Conservation (phyloP, 1,284 basidiomycete species). For the Salmacisia buchloeana region DNA sequence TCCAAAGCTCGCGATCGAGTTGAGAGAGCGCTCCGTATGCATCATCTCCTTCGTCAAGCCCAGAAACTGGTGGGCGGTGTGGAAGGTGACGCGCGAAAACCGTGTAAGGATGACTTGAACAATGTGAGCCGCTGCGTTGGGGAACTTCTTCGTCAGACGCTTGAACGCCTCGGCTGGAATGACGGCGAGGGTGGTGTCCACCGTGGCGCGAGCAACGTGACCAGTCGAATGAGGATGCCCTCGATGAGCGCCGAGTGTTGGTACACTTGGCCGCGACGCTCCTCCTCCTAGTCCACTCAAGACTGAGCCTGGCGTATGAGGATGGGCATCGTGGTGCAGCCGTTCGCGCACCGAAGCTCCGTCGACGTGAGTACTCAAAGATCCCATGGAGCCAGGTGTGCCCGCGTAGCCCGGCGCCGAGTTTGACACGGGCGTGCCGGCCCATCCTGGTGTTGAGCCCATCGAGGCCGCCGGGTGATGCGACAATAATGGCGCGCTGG, state of each 20-base stretch:
- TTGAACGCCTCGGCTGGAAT: slow-evolving; percentile 96
- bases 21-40: slow-evolving; percentile 91
- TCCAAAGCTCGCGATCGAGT: slow-evolving; percentile 90
- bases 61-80: slow-evolving; percentile 88
- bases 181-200: slow-evolving; percentile 93
- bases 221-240: background rate
- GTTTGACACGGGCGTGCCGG: background rate
- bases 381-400: background rate
- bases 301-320: slow-evolving; percentile 35
- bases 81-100: slow-evolving; percentile 92
- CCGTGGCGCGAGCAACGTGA: slow-evolving; percentile 74
- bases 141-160: slow-evolving; percentile 82
- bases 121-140: slow-evolving; percentile 93
- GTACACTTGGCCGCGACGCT: background rate
- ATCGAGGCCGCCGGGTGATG: slow-evolving; percentile 17
- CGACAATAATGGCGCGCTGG: slow-evolving; percentile 31
- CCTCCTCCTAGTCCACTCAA: slow-evolving; percentile 22
- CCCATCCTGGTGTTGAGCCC: background rate
- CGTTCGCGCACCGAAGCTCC: background rate
- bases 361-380: background rate
- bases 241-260: background rate
- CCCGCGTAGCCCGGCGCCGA: background rate
- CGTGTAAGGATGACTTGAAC: slow-evolving; percentile 85
- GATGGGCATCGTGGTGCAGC: slow-evolving; percentile 18
- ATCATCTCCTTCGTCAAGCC: slow-evolving; percentile 92